Base-by-base conservation (phyloP, 163 green algal genomes). In the Chlamydomonas reinhardtii region DNA sequence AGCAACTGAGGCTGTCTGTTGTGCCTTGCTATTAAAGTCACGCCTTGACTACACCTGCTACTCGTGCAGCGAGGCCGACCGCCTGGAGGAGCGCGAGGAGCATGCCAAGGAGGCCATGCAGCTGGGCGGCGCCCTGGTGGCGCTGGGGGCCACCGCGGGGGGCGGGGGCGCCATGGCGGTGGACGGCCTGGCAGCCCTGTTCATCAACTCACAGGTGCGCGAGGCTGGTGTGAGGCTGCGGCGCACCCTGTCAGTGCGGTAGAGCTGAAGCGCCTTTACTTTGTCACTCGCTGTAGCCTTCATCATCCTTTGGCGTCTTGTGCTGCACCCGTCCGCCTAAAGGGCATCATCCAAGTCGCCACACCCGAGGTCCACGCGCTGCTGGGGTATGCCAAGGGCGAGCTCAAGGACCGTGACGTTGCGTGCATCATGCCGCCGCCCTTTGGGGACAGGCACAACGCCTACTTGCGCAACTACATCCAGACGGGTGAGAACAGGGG, bases 151-250 rank as follows among this genome's bases (percentile, higher is more conserved):
- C n/a, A n/a, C n/a, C n/a, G n/a, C n/a, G n/a, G n/a, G n/a, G n/a
- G n/a, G n/a, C n/a, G n/a, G n/a, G n/a, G n/a, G n/a, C n/a, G 25
- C 39, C 5, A 48, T 20, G 35, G 32, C 25, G 25, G 22, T 35
- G 69, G 69, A 74, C 20, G 69, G 69, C 34, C 20, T 74, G 64
- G 74, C 39, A 2, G n/a, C 72, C 17, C 32, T 88, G 62, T 77
- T 84, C 71, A 88, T 88, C 66, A 79, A 72, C 65, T 74, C 80
- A 12, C 62, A 70, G 27, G 27, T 34, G 25, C n/a, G n/a, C n/a
- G n/a, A n/a, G 27, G 25, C 2, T 4, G 19, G 4, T 4, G 22
- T 11, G 24, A 1, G 4, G 4, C 14, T 31, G 59, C n/a, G n/a
- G n/a, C n/a, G n/a, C n/a, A n/a, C n/a, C n/a, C n/a, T n/a, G n/a